Base-by-base conservation (phyloP, 768 basidiomycete species). In the Galerina sulciceps region DNA sequence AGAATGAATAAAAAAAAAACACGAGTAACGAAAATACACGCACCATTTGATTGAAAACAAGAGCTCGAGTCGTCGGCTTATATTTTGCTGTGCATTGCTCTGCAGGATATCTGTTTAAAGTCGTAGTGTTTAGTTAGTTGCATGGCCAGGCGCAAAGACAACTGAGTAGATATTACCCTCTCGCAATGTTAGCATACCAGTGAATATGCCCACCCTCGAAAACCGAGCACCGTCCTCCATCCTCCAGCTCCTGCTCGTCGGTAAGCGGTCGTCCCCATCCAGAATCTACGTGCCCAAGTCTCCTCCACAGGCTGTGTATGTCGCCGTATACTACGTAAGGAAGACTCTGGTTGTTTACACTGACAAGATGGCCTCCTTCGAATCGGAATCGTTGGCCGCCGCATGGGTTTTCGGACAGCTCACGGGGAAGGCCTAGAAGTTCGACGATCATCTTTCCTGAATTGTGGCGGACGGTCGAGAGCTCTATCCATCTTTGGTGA, bases 201-300 rank as follows among this genome's bases (percentile, higher is more conserved):
- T 51, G 49, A 26, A 51, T 51, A 51, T 51, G 49, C 3, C 49
- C 49, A 15, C 49, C 49, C 23, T 51, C 49, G 17, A 51, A 51
- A 6, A 51, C 49, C 37, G 49, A 51, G 36, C 49, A 51, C 4
- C 49, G 49, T 15, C 49, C 49, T 38, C 49, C 49, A 14, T 51
- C 49, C 20, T 51, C 49, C 35, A 51, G 14, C 35, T 51, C 49
- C 49, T 51, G 49, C 34, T 51, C 49, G 26, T 51, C 49, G 6
- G 49, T 51, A 10, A 51, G 49, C n/a, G 49, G 49, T 38, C 49
- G 36, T 1, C 49, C 49, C 49, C 49, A 51, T 8, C 49, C 49
- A 1, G 49, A 51, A 38, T 51, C 49, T 6, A 38, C 40, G 6
- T 36, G n/a, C n/a, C 49, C 49, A 10, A 51, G 49, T 14, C 36